Evolutionary conservation across 2,329 filamentous ascomycete genomes (phyloP).

Genomic region (Ascochyta rabiei): DNA sequence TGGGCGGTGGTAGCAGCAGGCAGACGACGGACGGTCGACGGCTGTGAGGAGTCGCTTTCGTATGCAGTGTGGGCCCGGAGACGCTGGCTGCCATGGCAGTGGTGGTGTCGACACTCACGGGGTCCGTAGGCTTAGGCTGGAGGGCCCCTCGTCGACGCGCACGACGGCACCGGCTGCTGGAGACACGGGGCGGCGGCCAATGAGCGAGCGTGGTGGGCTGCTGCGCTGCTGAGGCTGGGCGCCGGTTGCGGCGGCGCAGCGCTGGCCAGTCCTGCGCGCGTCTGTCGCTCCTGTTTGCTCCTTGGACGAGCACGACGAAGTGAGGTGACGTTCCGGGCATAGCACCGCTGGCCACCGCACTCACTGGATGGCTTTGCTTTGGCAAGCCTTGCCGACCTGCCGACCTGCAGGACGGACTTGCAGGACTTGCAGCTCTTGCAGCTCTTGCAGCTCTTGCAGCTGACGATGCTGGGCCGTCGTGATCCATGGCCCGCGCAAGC

Average conservation of each 20-base stretch:
- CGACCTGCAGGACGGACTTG: too few species aligned
- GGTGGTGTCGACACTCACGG: constrained; percentile 12
- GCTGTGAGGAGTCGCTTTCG: constrained; percentile 7
- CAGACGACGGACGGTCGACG: constrained; percentile 7
- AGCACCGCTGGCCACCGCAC: too few species aligned
- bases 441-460: too few species aligned
- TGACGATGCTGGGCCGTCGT: not conserved
- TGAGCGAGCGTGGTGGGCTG: not conserved
- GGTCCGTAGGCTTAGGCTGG: too few species aligned
- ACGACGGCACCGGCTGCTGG: constrained; percentile 19
- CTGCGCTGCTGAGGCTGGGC: constrained; percentile 14
- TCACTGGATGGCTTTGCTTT: too few species aligned
- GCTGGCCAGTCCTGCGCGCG: not conserved
- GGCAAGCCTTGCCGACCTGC: too few species aligned
- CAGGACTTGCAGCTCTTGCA: too few species aligned
- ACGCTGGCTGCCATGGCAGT: constrained; percentile 3
- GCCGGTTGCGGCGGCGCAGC: constrained; percentile 17
- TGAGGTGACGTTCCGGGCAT: constrained; percentile 14
- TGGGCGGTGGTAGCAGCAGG: constrained; percentile 4
- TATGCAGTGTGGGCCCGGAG: constrained; percentile 16
- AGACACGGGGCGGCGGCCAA: constrained; percentile 4
- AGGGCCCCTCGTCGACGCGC: constrained; percentile 12
- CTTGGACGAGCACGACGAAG: constrained; percentile 3
- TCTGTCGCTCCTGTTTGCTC: too few species aligned
- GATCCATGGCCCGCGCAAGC: constrained; percentile 4